A percentile compares a stretch with the other conserved stretches of the same genome.
These are phyloP conservation scores for Linum lewisii DNA, from an alignment of 345 rosid genomes.

Conservation along the genomic window DNA sequence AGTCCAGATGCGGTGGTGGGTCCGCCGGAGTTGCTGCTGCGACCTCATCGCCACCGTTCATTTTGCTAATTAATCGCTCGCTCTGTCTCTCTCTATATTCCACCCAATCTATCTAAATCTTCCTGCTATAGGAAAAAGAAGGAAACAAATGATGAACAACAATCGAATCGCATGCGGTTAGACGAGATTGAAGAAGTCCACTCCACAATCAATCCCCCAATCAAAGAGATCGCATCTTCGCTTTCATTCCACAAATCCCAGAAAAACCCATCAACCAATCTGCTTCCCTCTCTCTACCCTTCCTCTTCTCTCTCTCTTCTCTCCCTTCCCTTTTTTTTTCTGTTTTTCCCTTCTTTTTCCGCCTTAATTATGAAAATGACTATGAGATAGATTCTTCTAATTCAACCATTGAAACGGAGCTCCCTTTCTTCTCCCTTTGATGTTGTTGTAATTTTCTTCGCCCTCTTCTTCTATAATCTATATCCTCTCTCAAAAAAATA, in stretches of 20 bases:
- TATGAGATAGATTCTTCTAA: slow-evolving; percentile 1
- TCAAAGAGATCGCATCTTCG: slow-evolving; percentile 19
- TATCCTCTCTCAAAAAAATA: neutral
- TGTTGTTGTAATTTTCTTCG: neutral
- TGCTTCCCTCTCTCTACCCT: neutral
- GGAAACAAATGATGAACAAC: neutral
- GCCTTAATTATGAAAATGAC: neutral
- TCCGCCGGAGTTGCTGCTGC: slow-evolving; percentile 36
- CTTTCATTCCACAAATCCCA: neutral
- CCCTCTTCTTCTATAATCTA: neutral
- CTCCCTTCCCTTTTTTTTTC: neutral
- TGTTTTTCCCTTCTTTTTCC: neutral
- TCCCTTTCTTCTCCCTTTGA: slow-evolving; percentile 3
- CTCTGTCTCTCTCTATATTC: slow-evolving; percentile 1
- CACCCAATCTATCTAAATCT: neutral
- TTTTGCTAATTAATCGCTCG: slow-evolving; percentile 12
- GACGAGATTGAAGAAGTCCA: slow-evolving; percentile 12
- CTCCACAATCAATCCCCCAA: slow-evolving; percentile 3
- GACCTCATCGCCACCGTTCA: slow-evolving; percentile 54
- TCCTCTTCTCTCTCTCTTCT: neutral
- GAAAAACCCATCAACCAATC: slow-evolving; percentile 11
- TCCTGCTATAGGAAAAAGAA: neutral
- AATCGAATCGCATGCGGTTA: slow-evolving; percentile 11
- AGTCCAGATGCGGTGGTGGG: slow-evolving; percentile 60
- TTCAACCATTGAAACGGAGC: slow-evolving; percentile 27